Conservation (phyloP, 805 yeast species). For the Kodamaea hsintzibuensis region DNA sequence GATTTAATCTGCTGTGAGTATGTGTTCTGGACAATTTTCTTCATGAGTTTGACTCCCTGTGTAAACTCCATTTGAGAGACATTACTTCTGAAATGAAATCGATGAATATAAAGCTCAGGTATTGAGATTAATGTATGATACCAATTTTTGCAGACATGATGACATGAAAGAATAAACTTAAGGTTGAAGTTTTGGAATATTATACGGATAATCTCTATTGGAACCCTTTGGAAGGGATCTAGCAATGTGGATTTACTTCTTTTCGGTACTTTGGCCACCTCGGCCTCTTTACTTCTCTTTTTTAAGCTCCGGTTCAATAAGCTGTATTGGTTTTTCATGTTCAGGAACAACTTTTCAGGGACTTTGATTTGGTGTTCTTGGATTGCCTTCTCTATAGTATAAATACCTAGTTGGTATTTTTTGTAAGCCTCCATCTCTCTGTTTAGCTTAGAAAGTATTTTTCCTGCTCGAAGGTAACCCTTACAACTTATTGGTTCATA, state of each 20-base stretch:
- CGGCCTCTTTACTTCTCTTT: constrained; percentile 4
- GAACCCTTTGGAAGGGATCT: constrained; percentile 26
- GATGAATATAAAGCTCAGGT: constrained; percentile 25
- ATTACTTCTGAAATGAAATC: constrained; percentile 24
- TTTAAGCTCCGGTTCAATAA: constrained; percentile 25
- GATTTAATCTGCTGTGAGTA: constrained; percentile 18
- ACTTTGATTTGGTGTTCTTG: constrained; percentile 28
- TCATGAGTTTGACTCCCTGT: constrained; percentile 30
- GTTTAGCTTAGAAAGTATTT: constrained; percentile 27
- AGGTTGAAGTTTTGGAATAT: constrained; percentile 27
- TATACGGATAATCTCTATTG: constrained; percentile 29
- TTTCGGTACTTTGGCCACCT: not conserved
- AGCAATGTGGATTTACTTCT: not conserved
- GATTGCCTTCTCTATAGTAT: constrained; percentile 32
- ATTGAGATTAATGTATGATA: constrained; percentile 25
- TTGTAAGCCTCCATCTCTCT: constrained; percentile 37
- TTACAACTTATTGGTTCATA: constrained; percentile 49
- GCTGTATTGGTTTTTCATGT: constrained; percentile 24
- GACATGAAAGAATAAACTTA: constrained; percentile 26
- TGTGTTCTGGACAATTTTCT: constrained; percentile 20
- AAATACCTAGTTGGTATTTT: constrained; percentile 37
- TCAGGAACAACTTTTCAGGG: constrained; percentile 31
- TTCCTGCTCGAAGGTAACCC: constrained; percentile 49
- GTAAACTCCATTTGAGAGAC: constrained; percentile 29
- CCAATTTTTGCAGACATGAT: constrained; percentile 37